phyloP scores from a whole-genome alignment of 306 rosid species.

The Trifolium fragiferum region DNA sequence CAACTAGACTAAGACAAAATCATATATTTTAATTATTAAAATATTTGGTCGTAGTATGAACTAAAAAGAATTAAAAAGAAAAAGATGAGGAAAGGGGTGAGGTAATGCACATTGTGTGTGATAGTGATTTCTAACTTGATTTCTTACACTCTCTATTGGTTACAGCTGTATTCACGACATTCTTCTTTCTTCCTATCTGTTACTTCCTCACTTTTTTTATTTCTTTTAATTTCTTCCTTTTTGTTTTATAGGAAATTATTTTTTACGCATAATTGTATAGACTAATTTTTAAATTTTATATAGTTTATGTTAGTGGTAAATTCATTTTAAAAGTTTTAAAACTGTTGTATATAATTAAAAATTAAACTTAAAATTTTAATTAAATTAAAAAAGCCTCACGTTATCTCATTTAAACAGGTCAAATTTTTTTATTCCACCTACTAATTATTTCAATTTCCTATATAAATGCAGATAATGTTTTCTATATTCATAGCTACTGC shows the following conservation, averaged over 20 bases:
- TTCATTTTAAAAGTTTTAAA: too few relatives aligned
- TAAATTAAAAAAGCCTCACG: too few relatives aligned
- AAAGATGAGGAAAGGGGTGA: slow-evolving; percentile 32
- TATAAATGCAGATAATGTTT: slow-evolving; percentile 34
- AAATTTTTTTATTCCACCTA: not conserved
- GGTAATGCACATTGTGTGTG: slow-evolving; percentile 49
- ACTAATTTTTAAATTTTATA: too few relatives aligned
- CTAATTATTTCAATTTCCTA: slow-evolving; percentile 22
- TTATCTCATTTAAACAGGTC: too few relatives aligned
- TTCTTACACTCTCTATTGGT: slow-evolving; percentile 42
- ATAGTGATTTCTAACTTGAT: slow-evolving; percentile 45
- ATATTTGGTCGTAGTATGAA: not conserved
- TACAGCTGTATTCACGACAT: slow-evolving; percentile 82
- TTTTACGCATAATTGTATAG: too few relatives aligned
- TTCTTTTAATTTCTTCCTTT: not conserved
- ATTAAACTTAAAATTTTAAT: too few relatives aligned
- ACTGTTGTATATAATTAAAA: too few relatives aligned
- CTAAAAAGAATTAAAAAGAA: not conserved
- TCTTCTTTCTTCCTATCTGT: not conserved
- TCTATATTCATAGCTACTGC: not conserved
- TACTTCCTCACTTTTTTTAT: not conserved
- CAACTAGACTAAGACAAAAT: too few relatives aligned
- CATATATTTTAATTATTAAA: too few relatives aligned
- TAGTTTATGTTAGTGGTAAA: too few relatives aligned
- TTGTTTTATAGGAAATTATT: too few relatives aligned